These are phyloP conservation scores for Polychaeton citri DNA, from an alignment of 2,329 filamentous ascomycete species.

Conservation along the genomic window DNA sequence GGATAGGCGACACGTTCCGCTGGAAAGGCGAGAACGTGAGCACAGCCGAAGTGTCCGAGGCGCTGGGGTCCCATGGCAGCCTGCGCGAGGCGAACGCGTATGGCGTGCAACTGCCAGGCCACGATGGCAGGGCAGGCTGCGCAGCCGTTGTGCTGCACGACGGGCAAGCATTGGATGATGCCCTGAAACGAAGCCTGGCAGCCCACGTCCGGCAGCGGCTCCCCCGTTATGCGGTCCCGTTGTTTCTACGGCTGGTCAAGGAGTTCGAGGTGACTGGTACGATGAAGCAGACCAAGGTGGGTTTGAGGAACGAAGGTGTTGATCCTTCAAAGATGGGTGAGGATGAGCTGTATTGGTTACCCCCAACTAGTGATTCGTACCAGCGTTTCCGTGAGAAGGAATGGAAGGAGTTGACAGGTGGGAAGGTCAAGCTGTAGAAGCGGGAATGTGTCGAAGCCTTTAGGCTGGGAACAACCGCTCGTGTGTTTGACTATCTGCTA, in stretches of 20 bases:
- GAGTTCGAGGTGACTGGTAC: conserved; percentile 61
- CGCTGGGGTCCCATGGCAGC: conserved; percentile 51
- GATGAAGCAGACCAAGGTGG: conserved; percentile 77
- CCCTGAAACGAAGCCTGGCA: conserved; percentile 40
- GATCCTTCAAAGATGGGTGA: conserved; percentile 42
- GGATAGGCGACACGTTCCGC: conserved; percentile 64
- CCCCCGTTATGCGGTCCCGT: conserved; percentile 61
- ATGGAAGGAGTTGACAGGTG: conserved; percentile 54
- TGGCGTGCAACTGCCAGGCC: conserved; percentile 63
- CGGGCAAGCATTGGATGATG: conserved; percentile 22
- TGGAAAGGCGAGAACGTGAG: conserved; percentile 47
- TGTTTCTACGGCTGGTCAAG: conserved; percentile 59
- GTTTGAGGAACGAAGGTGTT: conserved; percentile 59
- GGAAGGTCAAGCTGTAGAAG: conserved; percentile 53
- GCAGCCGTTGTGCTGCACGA: conserved; percentile 50
- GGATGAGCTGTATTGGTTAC: conserved; percentile 53
- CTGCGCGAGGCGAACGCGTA: conserved; percentile 77
- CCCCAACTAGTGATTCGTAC: conserved; percentile 45
- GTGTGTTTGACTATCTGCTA: too few relatives aligned
- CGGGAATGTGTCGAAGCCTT: background rate
- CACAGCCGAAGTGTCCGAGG: conserved; percentile 58
- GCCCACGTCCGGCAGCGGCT: conserved; percentile 44
- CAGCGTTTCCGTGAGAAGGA: conserved; percentile 52
- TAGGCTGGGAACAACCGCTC: too few relatives aligned
- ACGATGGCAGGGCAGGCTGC: conserved; percentile 75